Evolutionary conservation across 1,284 basidiomycete species (phyloP), one percentile per base, ranked within the genome.

Genomic region (Laetiporus sulphureus): DNA sequence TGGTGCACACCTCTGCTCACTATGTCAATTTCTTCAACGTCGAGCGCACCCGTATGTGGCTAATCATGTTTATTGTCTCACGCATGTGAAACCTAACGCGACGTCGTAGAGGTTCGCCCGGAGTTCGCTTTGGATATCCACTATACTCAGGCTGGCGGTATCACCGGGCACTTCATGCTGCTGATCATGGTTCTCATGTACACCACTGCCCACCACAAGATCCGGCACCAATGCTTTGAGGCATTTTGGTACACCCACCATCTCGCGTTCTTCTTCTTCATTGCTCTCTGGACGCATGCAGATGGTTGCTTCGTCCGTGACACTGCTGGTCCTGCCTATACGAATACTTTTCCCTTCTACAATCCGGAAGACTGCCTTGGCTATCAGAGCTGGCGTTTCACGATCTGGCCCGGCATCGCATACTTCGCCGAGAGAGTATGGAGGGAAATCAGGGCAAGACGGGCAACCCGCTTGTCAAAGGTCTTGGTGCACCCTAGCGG

Each of bases 231-330:
- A 64, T 88, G 81, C 66, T 93, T 92, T 62, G 91, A 94, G 62
- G 87, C 78, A 1, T 94, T 94, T 69, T 93, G 90, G 91, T 92
- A 91, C 63, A 91, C 89, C 18, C 89, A 92, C 52, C 90, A 92
- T 55, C 76, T 91, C 34, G 90, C 89, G 7, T 89, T 91, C 72
- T 91, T 92, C 71, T 91, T 91, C 69, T 87, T 91, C 82, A 72
- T 92, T 47, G 84, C 77, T 21, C 73, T 93, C 38, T 92, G 87
- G 65, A 75, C 87, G 6, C 91, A 94, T 61, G 90, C 91, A 3
- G 89, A 85, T 41, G 91, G 91, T 13, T 94, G 91, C 64, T 94
- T 94, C 64, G 91, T 94, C 40, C 88, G 91, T 44, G 88, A 92
- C 56, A 72, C 76, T 4, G 67, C 69, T 11, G 61, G 80, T 18